A percentile compares a stretch with the other conserved stretches of the same genome.
These are phyloP conservation scores for Zymoseptoria pseudotritici DNA, from an alignment of 2,329 filamentous ascomycete genomes.

Conservation along the genomic window DNA sequence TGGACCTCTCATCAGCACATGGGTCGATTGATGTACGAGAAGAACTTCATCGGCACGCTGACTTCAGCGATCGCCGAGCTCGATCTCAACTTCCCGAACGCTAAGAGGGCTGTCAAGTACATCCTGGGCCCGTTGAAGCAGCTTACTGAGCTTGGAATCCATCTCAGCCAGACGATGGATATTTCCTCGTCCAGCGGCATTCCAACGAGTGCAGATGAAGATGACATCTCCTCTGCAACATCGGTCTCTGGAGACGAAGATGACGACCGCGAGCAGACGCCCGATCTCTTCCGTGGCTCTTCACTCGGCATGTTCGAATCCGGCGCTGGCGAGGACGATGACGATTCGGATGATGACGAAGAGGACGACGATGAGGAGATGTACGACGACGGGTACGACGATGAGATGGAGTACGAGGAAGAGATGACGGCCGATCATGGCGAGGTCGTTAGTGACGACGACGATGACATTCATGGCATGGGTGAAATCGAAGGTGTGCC, in stretches of 20 bases:
- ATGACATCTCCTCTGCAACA: slow-evolving; percentile 79
- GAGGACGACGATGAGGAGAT: slow-evolving; percentile 74
- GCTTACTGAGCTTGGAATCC: slow-evolving; percentile 78
- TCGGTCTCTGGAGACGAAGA: slow-evolving; percentile 71
- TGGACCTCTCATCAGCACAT: slow-evolving; percentile 67
- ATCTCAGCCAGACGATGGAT: slow-evolving; percentile 74
- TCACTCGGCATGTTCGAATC: slow-evolving; percentile 91
- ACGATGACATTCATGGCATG: slow-evolving; percentile 75
- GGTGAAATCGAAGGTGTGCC: slow-evolving; percentile 60
- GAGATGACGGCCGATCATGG: slow-evolving; percentile 75
- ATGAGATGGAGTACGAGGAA: slow-evolving; percentile 90
- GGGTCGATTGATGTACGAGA: slow-evolving; percentile 95
- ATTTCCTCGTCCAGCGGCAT: slow-evolving; percentile 52
- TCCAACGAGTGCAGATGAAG: slow-evolving; percentile 63
- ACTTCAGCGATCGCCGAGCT: slow-evolving; percentile 92
- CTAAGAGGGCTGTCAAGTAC: slow-evolving; percentile 92
- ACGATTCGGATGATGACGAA: slow-evolving; percentile 52
- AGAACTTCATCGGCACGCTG: slow-evolving; percentile 82
- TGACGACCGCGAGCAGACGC: slow-evolving; percentile 71
- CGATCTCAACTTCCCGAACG: slow-evolving; percentile 86
- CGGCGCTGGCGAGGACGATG: slow-evolving; percentile 71
- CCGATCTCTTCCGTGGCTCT: slow-evolving; percentile 93
- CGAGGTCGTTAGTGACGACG: slow-evolving; percentile 83
- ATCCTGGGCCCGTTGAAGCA: slow-evolving; percentile 84
- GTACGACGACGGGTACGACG: slow-evolving; percentile 82